A percentile compares a stretch with the other conserved stretches of the same genome.
Conservation (phyloP, 768 basidiomycete genomes). For the Serpula lacrymans region DNA sequence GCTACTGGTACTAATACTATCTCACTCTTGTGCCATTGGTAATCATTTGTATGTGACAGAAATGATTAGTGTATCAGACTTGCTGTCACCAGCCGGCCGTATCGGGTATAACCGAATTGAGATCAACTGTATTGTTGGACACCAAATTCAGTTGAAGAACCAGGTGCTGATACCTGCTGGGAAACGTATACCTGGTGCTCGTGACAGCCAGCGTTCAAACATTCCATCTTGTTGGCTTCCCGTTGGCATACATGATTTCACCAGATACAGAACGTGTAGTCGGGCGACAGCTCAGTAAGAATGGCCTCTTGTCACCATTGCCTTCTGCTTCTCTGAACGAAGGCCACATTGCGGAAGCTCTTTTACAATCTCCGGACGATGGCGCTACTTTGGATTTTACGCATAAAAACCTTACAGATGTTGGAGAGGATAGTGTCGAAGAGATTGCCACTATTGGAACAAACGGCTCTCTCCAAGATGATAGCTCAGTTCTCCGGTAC, state of each 20-base stretch:
- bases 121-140: conserved; percentile 11
- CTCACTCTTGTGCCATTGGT: too few relatives aligned
- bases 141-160: conserved; percentile 1
- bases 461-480: conserved; percentile 42
- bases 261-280: conserved; percentile 27
- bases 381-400: conserved; percentile 85
- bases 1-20: too few relatives aligned
- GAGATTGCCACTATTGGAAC: conserved; percentile 65
- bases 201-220: conserved; percentile 9
- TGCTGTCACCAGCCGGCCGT: too few relatives aligned
- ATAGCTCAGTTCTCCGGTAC: conserved; percentile 60
- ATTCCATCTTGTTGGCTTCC: conserved; percentile 1
- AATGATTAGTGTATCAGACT: not conserved
- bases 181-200: conserved; percentile 12
- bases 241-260: conserved; percentile 23
- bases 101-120: conserved; percentile 26
- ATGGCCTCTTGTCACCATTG: conserved; percentile 24
- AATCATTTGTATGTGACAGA: not conserved
- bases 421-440: conserved; percentile 71
- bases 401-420: conserved; percentile 71
- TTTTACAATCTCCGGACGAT: conserved; percentile 64
- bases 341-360: conserved; percentile 61
- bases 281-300: conserved; percentile 20
- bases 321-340: conserved; percentile 45
- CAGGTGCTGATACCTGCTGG: conserved; percentile 12